Evolutionary conservation across 768 basidiomycete species (phyloP).

Genomic region (Mycena haematopus): DNA sequence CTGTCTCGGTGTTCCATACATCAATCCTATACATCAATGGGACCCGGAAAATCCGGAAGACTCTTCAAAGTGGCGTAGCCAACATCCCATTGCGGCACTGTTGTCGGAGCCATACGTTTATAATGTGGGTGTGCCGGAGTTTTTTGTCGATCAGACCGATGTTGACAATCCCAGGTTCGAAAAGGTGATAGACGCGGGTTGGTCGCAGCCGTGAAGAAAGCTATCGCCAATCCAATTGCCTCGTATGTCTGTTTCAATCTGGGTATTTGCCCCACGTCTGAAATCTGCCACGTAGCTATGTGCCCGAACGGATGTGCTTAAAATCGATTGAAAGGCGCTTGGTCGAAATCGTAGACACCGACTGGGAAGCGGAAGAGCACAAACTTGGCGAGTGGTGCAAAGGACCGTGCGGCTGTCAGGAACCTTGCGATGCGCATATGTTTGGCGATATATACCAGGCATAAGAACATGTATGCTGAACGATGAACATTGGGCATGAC

Average conservation of each 20-base stretch:
- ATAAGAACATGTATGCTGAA: not conserved
- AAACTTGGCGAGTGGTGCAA: slow-evolving; percentile 5
- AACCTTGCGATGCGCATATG: slow-evolving; percentile 9
- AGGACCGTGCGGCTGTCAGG: slow-evolving; percentile 18
- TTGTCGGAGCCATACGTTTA: slow-evolving; percentile 20
- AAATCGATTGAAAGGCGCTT: slow-evolving; percentile 17
- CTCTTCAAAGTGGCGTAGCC: slow-evolving; percentile 1
- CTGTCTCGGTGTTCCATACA: slow-evolving; percentile 21
- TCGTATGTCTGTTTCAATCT: slow-evolving; percentile 7
- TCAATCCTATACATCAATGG: slow-evolving; percentile 17
- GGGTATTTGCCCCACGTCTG: not conserved
- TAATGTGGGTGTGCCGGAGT: slow-evolving; percentile 9
- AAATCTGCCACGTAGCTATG: slow-evolving; percentile 1
- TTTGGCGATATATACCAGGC: not conserved
- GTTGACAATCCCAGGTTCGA: slow-evolving; percentile 7
- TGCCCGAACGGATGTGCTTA: slow-evolving; percentile 22
- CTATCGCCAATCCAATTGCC: slow-evolving; percentile 17
- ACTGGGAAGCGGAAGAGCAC: slow-evolving; percentile 18
- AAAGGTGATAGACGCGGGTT: slow-evolving; percentile 18
- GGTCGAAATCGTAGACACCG: slow-evolving; percentile 19
- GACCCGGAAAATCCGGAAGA: slow-evolving; percentile 9
- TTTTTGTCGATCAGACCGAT: not conserved
- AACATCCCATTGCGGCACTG: slow-evolving; percentile 7
- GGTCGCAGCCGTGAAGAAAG: slow-evolving; percentile 13
- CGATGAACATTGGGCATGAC: not conserved